Evolutionary conservation across 805 yeast species (phyloP).

Genomic region (Metschnikowia bowlesiae): DNA sequence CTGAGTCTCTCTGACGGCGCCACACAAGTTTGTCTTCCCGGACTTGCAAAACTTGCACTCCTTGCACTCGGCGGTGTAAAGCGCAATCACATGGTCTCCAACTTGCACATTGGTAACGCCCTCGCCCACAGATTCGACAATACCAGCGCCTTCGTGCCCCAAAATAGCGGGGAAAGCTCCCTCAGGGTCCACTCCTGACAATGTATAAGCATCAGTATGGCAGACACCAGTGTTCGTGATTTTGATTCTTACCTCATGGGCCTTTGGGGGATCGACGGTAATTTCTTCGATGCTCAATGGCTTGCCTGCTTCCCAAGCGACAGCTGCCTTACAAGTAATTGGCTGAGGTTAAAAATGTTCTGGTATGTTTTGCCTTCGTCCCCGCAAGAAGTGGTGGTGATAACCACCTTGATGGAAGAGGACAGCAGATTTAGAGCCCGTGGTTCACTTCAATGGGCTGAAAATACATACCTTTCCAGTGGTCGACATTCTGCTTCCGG

Average conservation of each 20-base stretch:
- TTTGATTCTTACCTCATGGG: conserved; percentile 95
- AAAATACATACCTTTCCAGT: conserved; percentile 24
- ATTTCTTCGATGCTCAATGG: conserved; percentile 80
- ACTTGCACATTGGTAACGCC: conserved; percentile 85
- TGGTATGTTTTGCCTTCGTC: neutral
- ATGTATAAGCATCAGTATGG: conserved; percentile 96
- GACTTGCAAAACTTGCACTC: conserved; percentile 93
- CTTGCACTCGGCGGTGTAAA: conserved; percentile 95
- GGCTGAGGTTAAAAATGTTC: conserved; percentile 29
- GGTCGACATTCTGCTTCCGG: conserved; percentile 15
- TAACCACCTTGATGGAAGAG: neutral
- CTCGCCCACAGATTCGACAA: conserved; percentile 92
- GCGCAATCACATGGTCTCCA: conserved; percentile 91
- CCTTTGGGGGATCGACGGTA: conserved; percentile 90
- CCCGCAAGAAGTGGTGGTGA: neutral
- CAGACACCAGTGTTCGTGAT: conserved; percentile 89
- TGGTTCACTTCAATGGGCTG: neutral
- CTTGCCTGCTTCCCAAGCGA: conserved; percentile 94
- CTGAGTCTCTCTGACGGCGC: conserved; percentile 93
- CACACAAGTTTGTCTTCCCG: conserved; percentile 96
- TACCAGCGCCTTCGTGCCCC: conserved; percentile 99
- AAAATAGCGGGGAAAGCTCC: conserved; percentile 90
- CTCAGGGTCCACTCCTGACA: conserved; percentile 93
- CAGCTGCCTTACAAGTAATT: conserved; percentile 91
- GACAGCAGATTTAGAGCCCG: neutral